Percentiles rank a stretch among this genome's conserved stretches.
Evolutionary conservation across 345 rosid genomes (phyloP).

Genomic region (Eucalyptus erythrocorys): DNA sequence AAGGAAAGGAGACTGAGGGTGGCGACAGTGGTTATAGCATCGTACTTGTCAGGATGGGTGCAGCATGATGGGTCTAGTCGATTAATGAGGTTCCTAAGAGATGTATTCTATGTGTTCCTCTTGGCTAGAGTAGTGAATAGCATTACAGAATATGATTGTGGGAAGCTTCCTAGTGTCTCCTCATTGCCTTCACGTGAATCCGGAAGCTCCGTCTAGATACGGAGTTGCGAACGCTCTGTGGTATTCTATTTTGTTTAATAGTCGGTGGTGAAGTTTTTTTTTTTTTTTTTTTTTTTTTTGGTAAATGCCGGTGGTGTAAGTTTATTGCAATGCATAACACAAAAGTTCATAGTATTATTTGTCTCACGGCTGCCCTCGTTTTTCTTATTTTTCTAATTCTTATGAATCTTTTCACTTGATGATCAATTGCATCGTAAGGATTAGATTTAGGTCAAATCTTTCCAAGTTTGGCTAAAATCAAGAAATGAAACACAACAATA

Average conservation of each 20-base stretch:
- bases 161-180: background rate
- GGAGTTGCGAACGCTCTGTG: background rate
- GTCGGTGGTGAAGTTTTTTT: background rate
- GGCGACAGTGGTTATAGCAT: background rate
- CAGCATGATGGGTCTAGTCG: background rate
- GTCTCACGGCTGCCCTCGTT: background rate
- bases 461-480: background rate
- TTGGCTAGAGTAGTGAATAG: background rate
- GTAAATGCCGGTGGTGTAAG: background rate
- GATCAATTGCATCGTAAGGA: background rate
- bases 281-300: too few species aligned
- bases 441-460: background rate
- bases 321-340: too few species aligned
- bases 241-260: background rate
- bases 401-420: too few species aligned
- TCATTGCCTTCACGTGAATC: background rate
- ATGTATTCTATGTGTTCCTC: background rate
- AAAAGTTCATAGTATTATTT: background rate
- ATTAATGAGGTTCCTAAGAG: background rate
- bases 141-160: background rate
- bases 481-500: background rate
- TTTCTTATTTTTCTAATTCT: too few species aligned
- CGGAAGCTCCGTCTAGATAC: background rate
- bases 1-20: background rate
- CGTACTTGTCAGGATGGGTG: background rate